Conservation (phyloP, 2,329 filamentous ascomycete species). For the Epichloe coenophiala region DNA sequence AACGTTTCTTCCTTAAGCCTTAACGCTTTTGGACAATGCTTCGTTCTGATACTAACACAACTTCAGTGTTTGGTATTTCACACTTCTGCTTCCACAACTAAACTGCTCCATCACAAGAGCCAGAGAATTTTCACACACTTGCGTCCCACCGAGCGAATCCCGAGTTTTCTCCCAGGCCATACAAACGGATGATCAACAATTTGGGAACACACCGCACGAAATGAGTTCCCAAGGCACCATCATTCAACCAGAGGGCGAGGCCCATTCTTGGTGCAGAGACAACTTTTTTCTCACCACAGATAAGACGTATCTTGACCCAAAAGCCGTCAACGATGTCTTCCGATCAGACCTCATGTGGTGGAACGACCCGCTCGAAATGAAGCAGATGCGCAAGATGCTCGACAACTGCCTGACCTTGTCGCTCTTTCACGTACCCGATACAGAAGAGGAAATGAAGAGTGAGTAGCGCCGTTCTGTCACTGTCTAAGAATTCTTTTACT, state of each 20-base stretch:
- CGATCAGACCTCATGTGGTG: constrained; percentile 47
- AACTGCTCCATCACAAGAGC: constrained; percentile 2
- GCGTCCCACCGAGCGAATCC: not conserved
- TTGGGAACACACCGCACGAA: not conserved
- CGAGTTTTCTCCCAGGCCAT: not conserved
- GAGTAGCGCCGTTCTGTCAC: constrained; percentile 13
- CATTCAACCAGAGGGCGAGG: constrained; percentile 18
- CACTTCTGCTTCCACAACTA: constrained; percentile 3
- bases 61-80: constrained; percentile 1
- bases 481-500: not conserved
- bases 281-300: constrained; percentile 50
- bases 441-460: constrained; percentile 26
- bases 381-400: constrained; percentile 36
- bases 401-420: constrained; percentile 47
- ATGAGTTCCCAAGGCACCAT: constrained; percentile 10
- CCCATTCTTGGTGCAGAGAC: constrained; percentile 35
- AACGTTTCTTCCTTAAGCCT: not conserved
- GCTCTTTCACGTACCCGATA: constrained; percentile 34
- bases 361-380: constrained; percentile 37
- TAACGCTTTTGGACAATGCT: constrained; percentile 6
- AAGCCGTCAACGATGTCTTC: constrained; percentile 41
- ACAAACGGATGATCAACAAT: not conserved
- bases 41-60: not conserved
- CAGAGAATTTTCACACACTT: not conserved
- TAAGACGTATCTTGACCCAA: constrained; percentile 37